Evolutionary conservation across 257 asterid species (phyloP).

Genomic region (Ocimum tenuiflorum): DNA sequence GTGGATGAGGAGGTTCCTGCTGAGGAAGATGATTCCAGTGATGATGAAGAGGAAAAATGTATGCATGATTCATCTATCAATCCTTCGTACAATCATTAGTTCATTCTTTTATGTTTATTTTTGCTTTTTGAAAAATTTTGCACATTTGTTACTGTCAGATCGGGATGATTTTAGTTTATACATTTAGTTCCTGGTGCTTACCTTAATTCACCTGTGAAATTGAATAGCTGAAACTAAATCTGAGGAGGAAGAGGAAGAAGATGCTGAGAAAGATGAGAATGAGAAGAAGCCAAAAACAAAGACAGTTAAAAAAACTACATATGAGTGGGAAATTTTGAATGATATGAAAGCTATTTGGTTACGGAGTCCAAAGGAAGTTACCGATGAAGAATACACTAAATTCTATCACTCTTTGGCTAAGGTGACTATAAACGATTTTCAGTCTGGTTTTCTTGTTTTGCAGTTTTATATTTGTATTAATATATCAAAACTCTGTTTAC

Average conservation of each 20-base stretch:
- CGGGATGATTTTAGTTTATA: neutral
- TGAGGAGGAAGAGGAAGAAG: slow-evolving; percentile 74
- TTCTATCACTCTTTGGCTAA: slow-evolving; percentile 84
- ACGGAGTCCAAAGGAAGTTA: slow-evolving; percentile 84
- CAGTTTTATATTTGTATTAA: slow-evolving; percentile 1
- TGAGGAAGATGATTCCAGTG: slow-evolving; percentile 66
- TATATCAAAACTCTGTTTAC: slow-evolving; percentile 13
- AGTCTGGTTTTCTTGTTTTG: neutral
- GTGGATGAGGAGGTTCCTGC: slow-evolving; percentile 84
- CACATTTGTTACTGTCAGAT: slow-evolving; percentile 6
- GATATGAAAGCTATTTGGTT: slow-evolving; percentile 92
- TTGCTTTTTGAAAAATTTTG: neutral
- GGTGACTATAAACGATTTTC: slow-evolving; percentile 33
- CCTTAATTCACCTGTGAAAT: neutral
- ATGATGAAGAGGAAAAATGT: slow-evolving; percentile 72
- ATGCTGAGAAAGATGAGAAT: slow-evolving; percentile 57
- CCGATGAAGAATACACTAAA: slow-evolving; percentile 75
- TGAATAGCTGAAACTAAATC: slow-evolving; percentile 62
- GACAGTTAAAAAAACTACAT: slow-evolving; percentile 65
- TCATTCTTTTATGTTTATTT: neutral
- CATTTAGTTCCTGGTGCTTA: neutral
- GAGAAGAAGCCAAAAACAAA: slow-evolving; percentile 77
- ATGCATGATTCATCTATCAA: slow-evolving; percentile 13
- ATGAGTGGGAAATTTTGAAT: slow-evolving; percentile 91
- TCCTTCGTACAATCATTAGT: neutral